These are phyloP conservation scores for Mortierella sp. DNA, from an alignment of 371 early-diverging fungal species.

Conservation along the genomic window DNA sequence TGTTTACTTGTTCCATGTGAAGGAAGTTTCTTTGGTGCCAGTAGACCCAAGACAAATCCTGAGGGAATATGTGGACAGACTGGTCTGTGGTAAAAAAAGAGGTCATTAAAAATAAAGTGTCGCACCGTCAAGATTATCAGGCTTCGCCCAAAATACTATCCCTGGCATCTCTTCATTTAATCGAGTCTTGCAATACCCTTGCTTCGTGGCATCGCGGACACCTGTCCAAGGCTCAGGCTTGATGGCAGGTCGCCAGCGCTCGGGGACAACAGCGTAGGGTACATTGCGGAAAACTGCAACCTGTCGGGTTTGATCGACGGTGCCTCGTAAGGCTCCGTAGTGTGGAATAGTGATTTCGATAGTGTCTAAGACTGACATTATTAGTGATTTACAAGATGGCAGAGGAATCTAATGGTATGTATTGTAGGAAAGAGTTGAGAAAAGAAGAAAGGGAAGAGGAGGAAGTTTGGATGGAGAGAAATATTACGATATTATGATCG, in stretches of 20 bases:
- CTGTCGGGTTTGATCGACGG: conserved; percentile 8
- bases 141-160: neutral
- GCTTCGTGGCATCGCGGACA: conserved; percentile 40
- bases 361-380: conserved; percentile 6
- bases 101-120: neutral
- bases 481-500: neutral
- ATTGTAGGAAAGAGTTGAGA: neutral
- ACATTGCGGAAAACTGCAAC: conserved; percentile 35
- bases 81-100: neutral
- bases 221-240: conserved; percentile 41
- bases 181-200: conserved; percentile 32
- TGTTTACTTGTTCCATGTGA: conserved; percentile 9
- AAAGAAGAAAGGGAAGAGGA: neutral
- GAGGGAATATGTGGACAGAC: conserved; percentile 22
- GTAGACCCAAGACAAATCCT: neutral
- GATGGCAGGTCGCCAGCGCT: conserved; percentile 43
- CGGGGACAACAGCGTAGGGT: conserved; percentile 31
- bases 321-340: conserved; percentile 28
- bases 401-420: neutral
- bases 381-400: neutral
- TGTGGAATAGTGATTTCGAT: conserved; percentile 26
- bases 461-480: neutral
- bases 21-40: conserved; percentile 8
- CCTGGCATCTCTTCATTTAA: neutral
- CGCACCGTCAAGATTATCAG: no score